A percentile compares a stretch with the other conserved stretches of the same genome.
Conservation (phyloP, 2,329 filamentous ascomycete genomes). For the Tolypocladium cylindrosporum region DNA sequence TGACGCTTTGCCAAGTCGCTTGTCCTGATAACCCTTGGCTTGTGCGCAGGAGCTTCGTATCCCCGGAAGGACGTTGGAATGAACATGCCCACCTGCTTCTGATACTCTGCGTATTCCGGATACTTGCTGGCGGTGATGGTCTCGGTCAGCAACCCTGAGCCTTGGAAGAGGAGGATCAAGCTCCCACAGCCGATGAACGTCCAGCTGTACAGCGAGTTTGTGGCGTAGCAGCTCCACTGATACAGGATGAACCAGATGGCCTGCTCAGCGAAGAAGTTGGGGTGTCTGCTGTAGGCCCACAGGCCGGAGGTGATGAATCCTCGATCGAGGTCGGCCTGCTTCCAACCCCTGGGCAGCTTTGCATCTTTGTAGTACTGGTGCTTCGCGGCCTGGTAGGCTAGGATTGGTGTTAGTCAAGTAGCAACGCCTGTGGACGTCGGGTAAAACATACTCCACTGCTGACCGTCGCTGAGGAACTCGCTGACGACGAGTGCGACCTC, state of each 20-base stretch:
- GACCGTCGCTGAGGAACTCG: slow-evolving; percentile 80
- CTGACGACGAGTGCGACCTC: slow-evolving; percentile 43
- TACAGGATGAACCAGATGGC: slow-evolving; percentile 82
- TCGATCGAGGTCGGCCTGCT: slow-evolving; percentile 70
- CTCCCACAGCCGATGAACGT: slow-evolving; percentile 57
- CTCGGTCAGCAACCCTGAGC: slow-evolving; percentile 83
- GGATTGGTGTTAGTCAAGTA: not conserved
- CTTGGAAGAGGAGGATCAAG: slow-evolving; percentile 77
- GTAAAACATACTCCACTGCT: slow-evolving; percentile 64
- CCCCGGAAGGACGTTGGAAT: slow-evolving; percentile 48
- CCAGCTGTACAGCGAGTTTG: slow-evolving; percentile 68
- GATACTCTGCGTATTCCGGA: slow-evolving; percentile 76
- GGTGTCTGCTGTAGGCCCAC: slow-evolving; percentile 83
- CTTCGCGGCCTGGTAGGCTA: slow-evolving; percentile 76
- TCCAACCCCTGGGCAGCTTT: slow-evolving; percentile 55
- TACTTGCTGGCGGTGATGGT: slow-evolving; percentile 73
- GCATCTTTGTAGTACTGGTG: slow-evolving; percentile 61
- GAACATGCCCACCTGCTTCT: slow-evolving; percentile 73
- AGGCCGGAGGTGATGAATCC: slow-evolving; percentile 80
- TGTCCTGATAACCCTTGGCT: slow-evolving; percentile 38
- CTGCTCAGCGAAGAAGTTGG: slow-evolving; percentile 92
- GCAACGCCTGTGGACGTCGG: not conserved
- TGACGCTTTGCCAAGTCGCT: slow-evolving; percentile 39
- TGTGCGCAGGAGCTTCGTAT: slow-evolving; percentile 28
- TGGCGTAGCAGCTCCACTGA: slow-evolving; percentile 73